A percentile compares a stretch with the other conserved stretches of the same genome.
phyloP scores from a whole-genome alignment of 1,284 basidiomycete species.

The Fomitopsis palustris region DNA sequence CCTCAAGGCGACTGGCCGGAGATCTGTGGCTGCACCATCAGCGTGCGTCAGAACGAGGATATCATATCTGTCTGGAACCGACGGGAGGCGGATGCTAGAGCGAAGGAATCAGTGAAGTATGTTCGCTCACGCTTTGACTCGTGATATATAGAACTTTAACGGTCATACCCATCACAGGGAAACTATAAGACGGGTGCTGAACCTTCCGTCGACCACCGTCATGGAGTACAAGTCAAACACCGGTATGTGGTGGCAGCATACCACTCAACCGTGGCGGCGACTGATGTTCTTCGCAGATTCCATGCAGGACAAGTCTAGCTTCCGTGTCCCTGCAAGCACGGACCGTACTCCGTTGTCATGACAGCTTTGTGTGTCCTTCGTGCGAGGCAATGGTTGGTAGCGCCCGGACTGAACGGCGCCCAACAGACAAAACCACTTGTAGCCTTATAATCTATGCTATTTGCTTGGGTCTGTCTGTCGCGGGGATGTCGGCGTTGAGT shows the following conservation, averaged over 20 bases:
- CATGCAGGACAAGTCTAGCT: conserved; percentile 80
- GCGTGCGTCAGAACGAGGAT: conserved; percentile 79
- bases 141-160: neutral
- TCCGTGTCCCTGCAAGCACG: conserved; percentile 46
- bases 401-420: neutral
- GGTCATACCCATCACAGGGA: conserved; percentile 43
- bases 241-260: conserved; percentile 39
- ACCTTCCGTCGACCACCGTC: conserved; percentile 64
- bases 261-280: neutral
- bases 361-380: conserved; percentile 4
- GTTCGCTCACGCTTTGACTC: conserved; percentile 20
- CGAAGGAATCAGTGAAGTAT: conserved; percentile 71
- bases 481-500: neutral
- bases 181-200: conserved; percentile 61
- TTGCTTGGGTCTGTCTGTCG: neutral
- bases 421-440: neutral
- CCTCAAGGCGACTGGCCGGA: conserved; percentile 54
- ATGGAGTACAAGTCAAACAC: conserved; percentile 89
- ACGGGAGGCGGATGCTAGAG: conserved; percentile 59
- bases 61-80: conserved; percentile 81
- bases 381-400: neutral
- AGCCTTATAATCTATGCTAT: conserved; percentile 3
- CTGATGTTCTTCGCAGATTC: conserved; percentile 48
- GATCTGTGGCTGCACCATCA: conserved; percentile 83
- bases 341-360: conserved; percentile 48